Percentiles rank a stretch among this genome's conserved stretches.
Evolutionary conservation across 495 filamentous ascomycete genomes (phyloP).

Genomic region (Penicillium ucsense): DNA sequence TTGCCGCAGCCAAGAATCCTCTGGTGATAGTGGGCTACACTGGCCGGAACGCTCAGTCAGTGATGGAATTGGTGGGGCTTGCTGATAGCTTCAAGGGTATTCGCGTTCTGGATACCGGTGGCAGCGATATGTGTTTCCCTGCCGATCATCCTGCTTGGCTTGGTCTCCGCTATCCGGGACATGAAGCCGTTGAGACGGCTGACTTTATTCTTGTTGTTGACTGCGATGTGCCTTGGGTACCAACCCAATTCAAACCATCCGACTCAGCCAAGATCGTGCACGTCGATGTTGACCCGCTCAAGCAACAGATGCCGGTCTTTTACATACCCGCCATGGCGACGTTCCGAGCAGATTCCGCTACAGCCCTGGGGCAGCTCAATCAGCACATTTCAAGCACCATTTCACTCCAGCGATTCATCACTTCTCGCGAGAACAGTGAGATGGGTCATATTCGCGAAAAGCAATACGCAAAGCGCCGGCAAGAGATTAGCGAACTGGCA

Average conservation of each 20-base stretch:
- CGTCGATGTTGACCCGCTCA: conserved; percentile 78
- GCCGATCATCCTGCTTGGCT: conserved; percentile 65
- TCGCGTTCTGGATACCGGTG: conserved; percentile 79
- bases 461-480: conserved; percentile 50
- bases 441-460: conserved; percentile 49
- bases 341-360: conserved; percentile 66
- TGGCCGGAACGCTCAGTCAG: conserved; percentile 63
- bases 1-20: conserved; percentile 65
- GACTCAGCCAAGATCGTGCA: conserved; percentile 60
- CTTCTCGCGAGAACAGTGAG: conserved; percentile 31
- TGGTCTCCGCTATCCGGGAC: conserved; percentile 66
- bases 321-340: conserved; percentile 66
- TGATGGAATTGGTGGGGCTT: conserved; percentile 63
- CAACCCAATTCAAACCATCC: conserved; percentile 47
- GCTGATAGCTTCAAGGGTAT: conserved; percentile 71
- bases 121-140: conserved; percentile 94
- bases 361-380: conserved; percentile 63
- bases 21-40: conserved; percentile 76
- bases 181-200: conserved; percentile 62
- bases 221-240: conserved; percentile 74
- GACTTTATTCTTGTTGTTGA: conserved; percentile 82
- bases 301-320: conserved; percentile 77
- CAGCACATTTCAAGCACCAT: conserved; percentile 41
- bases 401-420: conserved; percentile 35
- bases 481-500: conserved; percentile 47